phyloP scores from a whole-genome alignment of 176 grass and related monocot genomes.

The Cenchrus americanus region DNA sequence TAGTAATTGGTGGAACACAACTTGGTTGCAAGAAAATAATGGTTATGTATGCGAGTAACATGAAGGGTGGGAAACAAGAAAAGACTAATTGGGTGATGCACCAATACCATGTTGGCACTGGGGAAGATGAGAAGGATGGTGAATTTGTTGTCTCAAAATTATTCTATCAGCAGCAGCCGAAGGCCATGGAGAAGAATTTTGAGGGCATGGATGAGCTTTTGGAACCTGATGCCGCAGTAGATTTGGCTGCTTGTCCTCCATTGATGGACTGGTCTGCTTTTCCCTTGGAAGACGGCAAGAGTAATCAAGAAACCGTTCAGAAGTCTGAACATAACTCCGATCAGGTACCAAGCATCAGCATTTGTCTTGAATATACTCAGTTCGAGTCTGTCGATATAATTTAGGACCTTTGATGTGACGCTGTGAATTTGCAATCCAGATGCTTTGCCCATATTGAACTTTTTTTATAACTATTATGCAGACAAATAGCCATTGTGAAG shows the following conservation, averaged over 20 bases:
- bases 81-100: slow-evolving; percentile 12
- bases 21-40: slow-evolving; percentile 6
- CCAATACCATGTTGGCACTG: neutral
- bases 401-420: neutral
- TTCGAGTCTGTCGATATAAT: neutral
- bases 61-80: neutral
- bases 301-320: neutral
- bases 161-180: neutral
- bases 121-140: neutral
- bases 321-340: neutral
- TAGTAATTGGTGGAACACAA: neutral
- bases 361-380: neutral
- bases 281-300: neutral
- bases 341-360: neutral
- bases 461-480: neutral
- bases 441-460: neutral
- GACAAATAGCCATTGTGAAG: neutral
- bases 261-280: neutral
- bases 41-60: neutral
- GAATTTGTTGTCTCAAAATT: slow-evolving; percentile 5
- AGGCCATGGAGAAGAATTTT: neutral
- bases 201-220: neutral
- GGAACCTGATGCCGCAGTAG: neutral
- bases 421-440: neutral
- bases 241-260: neutral